Evolutionary conservation across 164 flowering plant genomes (phyloP).

Genomic region (Sextonia rubra): DNA sequence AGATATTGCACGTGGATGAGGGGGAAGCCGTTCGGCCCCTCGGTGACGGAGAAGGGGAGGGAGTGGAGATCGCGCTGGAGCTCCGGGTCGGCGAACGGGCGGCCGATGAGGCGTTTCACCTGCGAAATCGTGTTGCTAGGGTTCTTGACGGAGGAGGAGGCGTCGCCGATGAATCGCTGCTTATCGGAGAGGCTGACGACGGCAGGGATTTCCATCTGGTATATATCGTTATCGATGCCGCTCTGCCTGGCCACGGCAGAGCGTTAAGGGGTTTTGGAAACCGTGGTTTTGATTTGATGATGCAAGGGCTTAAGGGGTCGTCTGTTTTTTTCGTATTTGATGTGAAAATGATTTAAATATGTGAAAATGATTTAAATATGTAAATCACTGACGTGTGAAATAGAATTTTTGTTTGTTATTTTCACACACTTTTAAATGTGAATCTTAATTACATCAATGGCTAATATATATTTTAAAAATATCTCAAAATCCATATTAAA

Average conservation of each 20-base stretch:
- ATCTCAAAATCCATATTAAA: too few species aligned
- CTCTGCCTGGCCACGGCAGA: slow-evolving; percentile 87
- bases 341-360: too few species aligned
- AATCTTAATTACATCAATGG: too few species aligned
- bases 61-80: slow-evolving; percentile 67
- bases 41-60: slow-evolving; percentile 65
- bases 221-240: slow-evolving; percentile 89
- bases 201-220: slow-evolving; percentile 86
- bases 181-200: slow-evolving; percentile 87
- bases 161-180: slow-evolving; percentile 87
- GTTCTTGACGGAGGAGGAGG: slow-evolving; percentile 77
- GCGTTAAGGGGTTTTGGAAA: too few species aligned
- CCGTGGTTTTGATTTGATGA: too few species aligned
- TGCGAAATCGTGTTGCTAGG: slow-evolving; percentile 80
- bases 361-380: too few species aligned
- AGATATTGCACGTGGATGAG: slow-evolving; percentile 67
- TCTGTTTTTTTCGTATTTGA: too few species aligned
- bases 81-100: slow-evolving; percentile 71
- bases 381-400: too few species aligned
- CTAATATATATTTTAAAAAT: too few species aligned
- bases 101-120: slow-evolving; percentile 71
- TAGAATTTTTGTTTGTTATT: too few species aligned
- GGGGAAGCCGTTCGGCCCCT: slow-evolving; percentile 92
- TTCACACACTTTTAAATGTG: too few species aligned
- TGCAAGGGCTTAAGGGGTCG: too few species aligned